Base-by-base conservation (phyloP, 495 filamentous ascomycete genomes). In the Xylaria telfairii region DNA sequence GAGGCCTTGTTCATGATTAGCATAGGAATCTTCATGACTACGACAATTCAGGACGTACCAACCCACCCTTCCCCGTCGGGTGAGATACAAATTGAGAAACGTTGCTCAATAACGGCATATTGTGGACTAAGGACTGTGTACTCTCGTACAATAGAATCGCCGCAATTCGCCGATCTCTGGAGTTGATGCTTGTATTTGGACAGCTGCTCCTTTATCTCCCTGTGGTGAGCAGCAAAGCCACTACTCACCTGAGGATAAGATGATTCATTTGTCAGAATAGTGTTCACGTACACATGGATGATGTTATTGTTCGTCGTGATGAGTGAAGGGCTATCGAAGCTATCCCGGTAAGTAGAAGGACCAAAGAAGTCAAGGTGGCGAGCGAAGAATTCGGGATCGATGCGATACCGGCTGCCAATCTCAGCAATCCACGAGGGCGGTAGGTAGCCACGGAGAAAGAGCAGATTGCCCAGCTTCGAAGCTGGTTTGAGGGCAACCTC, bases 371-470 rank as follows among this genome's bases (percentile, higher is more conserved):
- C 72, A 0, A 79, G 70, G 70, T 77, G 76, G 1, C 78, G 59
- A 7, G 66, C 37, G 49, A 77, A 77, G 62, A 71, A 76, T 56
- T 77, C 72, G 0, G 79, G 78, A 60, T 81, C 75, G 59, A 76
- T 69, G 8, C 59, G 47, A 46, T 51, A 78, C 39, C 24, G 56
- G 15, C 69, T 46, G n/a, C 79, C 79, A 61, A 80, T 60, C 4
- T 39, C 42, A 41, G 19, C 69, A 13, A 81, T 44, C 72, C 76
- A 81, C 66, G 73, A 67, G 17, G 79, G 54, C 3, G 78, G 64
- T n/a, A 68, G 74, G 56, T 72, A 70, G 12, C 78, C 79, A 26
- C 54, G 28, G 8, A 57, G 24, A 34, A 57, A 57, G 3, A 34
- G 46, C n/a, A 49, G 7, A 6, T n/a, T 49, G 1, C 46, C 46